Conservation (phyloP, 441 rosid genomes). For the Mallotus japonicus region DNA sequence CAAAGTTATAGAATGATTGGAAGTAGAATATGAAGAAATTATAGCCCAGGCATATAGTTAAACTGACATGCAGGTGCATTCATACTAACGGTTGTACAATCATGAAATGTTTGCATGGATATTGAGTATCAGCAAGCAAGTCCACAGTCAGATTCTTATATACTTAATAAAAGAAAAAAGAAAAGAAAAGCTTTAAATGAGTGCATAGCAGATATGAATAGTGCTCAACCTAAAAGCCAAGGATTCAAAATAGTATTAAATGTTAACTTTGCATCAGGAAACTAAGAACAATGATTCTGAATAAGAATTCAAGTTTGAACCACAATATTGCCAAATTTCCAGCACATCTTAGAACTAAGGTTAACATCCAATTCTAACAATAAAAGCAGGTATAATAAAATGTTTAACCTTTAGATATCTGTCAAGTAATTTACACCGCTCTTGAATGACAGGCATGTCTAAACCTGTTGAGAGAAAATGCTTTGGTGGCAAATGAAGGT, state of each 20-base stretch:
- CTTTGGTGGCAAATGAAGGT: constrained; percentile 96
- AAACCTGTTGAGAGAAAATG: constrained; percentile 95
- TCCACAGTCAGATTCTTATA: neutral
- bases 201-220: neutral
- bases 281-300: neutral
- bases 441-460: constrained; percentile 80
- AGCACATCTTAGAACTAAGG: constrained; percentile 7
- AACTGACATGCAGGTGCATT: neutral
- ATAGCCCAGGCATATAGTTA: constrained; percentile 1
- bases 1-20: constrained; percentile 10
- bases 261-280: neutral
- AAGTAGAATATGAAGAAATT: constrained; percentile 13
- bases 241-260: neutral
- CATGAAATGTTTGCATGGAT: neutral
- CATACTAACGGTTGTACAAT: neutral
- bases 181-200: neutral
- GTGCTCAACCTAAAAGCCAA: neutral
- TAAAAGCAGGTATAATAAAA: constrained; percentile 21
- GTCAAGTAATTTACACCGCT: constrained; percentile 88
- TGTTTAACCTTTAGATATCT: constrained; percentile 76
- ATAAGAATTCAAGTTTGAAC: constrained; percentile 1
- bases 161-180: neutral
- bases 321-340: neutral
- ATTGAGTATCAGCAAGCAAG: neutral
- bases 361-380: constrained; percentile 7